Percentiles rank a stretch among this genome's conserved stretches.
Conservation (phyloP, 805 yeast genomes). For the Saccharomycopsis olivae region DNA sequence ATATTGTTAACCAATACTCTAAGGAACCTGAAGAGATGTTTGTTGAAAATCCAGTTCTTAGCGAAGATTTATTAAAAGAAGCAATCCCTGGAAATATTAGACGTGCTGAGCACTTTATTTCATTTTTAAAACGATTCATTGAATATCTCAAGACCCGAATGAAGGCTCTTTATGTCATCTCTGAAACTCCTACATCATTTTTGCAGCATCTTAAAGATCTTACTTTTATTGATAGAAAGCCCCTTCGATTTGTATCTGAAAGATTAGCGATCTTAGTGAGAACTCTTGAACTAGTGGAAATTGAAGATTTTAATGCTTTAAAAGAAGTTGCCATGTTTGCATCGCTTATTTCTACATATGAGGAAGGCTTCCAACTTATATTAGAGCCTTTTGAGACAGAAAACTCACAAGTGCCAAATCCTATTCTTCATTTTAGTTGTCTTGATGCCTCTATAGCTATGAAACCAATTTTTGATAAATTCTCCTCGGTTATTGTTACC, state of each 20-base stretch:
- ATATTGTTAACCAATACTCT: slow-evolving; percentile 41
- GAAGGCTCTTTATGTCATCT: slow-evolving; percentile 94
- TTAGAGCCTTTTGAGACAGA: slow-evolving; percentile 94
- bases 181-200: slow-evolving; percentile 95
- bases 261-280: slow-evolving; percentile 79
- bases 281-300: slow-evolving; percentile 76
- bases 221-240: slow-evolving; percentile 88
- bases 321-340: slow-evolving; percentile 97
- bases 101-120: slow-evolving; percentile 93
- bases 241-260: slow-evolving; percentile 85
- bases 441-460: slow-evolving; percentile 97
- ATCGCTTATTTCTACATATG: slow-evolving; percentile 90
- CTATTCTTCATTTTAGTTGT: slow-evolving; percentile 86
- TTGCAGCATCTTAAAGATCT: slow-evolving; percentile 86
- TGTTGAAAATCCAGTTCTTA: slow-evolving; percentile 80
- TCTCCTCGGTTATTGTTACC: slow-evolving; percentile 86
- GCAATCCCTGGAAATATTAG: slow-evolving; percentile 97
- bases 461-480: slow-evolving; percentile 90
- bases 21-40: slow-evolving; percentile 44
- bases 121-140: slow-evolving; percentile 83
- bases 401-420: slow-evolving; percentile 91
- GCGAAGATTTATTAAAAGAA: slow-evolving; percentile 77
- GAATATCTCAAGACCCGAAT: slow-evolving; percentile 93
- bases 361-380: slow-evolving; percentile 81
- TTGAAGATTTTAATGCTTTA: slow-evolving; percentile 86